Percentiles rank a stretch among this genome's conserved stretches.
Conservation (phyloP, 2,329 filamentous ascomycete genomes). For the Phaeosphaeriaceae sp. region DNA sequence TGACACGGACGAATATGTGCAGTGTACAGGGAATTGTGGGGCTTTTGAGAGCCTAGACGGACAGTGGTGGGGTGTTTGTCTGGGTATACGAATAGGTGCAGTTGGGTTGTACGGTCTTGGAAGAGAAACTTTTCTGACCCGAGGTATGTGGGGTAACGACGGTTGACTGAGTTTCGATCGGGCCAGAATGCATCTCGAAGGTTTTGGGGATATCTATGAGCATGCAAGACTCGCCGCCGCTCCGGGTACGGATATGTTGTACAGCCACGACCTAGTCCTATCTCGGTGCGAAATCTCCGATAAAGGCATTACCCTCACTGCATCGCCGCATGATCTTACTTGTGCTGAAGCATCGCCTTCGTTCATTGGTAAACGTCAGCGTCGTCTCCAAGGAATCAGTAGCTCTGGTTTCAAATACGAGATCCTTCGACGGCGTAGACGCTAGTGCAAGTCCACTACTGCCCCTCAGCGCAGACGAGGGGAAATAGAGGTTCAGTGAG, state of each 20-base stretch:
- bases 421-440: no score
- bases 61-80: constrained; percentile 21
- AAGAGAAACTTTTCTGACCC: constrained; percentile 18
- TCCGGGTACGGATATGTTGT: constrained; percentile 4
- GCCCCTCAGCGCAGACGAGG: no score
- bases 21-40: constrained; percentile 22
- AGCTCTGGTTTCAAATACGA: no score
- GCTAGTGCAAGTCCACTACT: no score
- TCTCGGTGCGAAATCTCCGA: constrained; percentile 3
- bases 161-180: constrained; percentile 19
- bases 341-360: constrained; percentile 12
- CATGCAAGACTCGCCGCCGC: constrained; percentile 1
- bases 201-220: background rate
- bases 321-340: constrained; percentile 8
- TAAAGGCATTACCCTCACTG: constrained; percentile 1
- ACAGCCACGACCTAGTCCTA: constrained; percentile 11
- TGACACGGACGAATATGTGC: constrained; percentile 17
- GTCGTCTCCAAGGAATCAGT: constrained; percentile 11
- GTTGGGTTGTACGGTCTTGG: constrained; percentile 13
- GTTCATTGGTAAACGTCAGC: constrained; percentile 21
- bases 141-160: constrained; percentile 10
- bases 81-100: constrained; percentile 9
- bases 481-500: no score
- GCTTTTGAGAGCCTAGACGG: constrained; percentile 16
- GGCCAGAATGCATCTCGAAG: background rate